Evolutionary conservation across 2,329 filamentous ascomycete genomes (phyloP), one percentile per base, ranked within the genome.

Genomic region (Aspergillus intermedius): DNA sequence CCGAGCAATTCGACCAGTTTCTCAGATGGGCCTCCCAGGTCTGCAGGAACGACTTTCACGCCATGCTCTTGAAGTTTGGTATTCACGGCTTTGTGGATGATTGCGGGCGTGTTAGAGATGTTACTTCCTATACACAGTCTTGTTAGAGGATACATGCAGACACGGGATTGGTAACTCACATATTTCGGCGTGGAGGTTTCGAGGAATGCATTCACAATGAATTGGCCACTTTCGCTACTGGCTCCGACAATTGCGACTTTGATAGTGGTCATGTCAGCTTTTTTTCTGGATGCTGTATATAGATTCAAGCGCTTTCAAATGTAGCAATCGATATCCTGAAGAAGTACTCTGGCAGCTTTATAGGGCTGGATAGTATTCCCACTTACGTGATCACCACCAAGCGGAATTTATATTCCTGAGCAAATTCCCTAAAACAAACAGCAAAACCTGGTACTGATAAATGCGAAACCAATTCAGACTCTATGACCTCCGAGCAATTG

Each of bases 1-100:
- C 5, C 19, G 17, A 78, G 47, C 15, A 42, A 22, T n/a, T 23
- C 5, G 13, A 45, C 34, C 1, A 49, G 7, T 2, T 41, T 13
- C 6, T 45, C 42, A 4, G 19, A 15, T 12, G 35, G 42, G 3
- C n/a, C 42, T 12, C n/a, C 3, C 1, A 49, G 37, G 21, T 43
- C 28, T 4, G 28, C 43, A 3, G 44, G 10, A 12, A 49, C 28
- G 8, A 46, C 15, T 25, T 44, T 28, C 3, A 50, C 48, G 4
- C 48, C 48, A 6, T 34, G 39, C 4, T n/a, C 15, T 22, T 40
- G 10, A 1, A 47, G 39, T 8, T 40, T n/a, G 7, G 15, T 12
- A 13, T 39, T 37, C 17, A 21, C 21, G 8, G 48, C 22, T 15
- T 46, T 50, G 2, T 9, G 3, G 4, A 44, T 6, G 2, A 49